phyloP scores from a whole-genome alignment of 169 alveolate species.

The Blepharisma undulans region DNA sequence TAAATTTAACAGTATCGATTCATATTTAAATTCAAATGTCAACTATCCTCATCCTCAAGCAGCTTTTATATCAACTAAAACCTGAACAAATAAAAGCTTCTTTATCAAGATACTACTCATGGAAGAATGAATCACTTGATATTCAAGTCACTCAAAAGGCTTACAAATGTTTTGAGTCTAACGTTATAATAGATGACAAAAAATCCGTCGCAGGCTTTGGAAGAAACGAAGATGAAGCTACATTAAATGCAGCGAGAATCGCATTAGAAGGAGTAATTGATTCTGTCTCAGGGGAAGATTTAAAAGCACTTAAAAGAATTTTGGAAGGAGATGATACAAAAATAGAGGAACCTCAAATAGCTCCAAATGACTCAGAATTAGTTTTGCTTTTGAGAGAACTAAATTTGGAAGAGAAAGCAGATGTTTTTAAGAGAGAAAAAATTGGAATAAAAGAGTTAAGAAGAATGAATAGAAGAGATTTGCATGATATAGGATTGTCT shows the following conservation, averaged over 20 bases:
- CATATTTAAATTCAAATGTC: slow-evolving; percentile 15
- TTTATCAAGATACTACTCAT: slow-evolving; percentile 13
- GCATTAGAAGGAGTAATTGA: slow-evolving; percentile 26
- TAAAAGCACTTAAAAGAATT: background rate
- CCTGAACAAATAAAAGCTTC: background rate
- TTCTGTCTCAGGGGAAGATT: background rate
- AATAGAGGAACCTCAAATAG: background rate
- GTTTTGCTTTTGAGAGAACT: background rate
- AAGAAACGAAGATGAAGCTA: slow-evolving; percentile 34
- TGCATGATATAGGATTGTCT: background rate
- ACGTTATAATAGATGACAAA: background rate
- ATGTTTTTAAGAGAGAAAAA: background rate
- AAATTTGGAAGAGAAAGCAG: background rate
- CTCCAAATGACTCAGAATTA: background rate
- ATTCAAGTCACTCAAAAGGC: slow-evolving; percentile 8
- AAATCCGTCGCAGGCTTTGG: slow-evolving; percentile 26
- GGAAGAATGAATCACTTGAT: background rate
- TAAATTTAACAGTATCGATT: background rate
- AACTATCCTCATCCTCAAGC: background rate
- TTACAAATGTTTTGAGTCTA: slow-evolving; percentile 20
- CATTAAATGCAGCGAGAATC: slow-evolving; percentile 20
- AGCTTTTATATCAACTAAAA: background rate
- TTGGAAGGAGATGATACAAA: background rate
- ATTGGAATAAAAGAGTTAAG: background rate
- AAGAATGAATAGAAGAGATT: background rate